Base-by-base conservation (phyloP, 1,139 yeast genomes). In the Spathaspora jeffriesii region DNA sequence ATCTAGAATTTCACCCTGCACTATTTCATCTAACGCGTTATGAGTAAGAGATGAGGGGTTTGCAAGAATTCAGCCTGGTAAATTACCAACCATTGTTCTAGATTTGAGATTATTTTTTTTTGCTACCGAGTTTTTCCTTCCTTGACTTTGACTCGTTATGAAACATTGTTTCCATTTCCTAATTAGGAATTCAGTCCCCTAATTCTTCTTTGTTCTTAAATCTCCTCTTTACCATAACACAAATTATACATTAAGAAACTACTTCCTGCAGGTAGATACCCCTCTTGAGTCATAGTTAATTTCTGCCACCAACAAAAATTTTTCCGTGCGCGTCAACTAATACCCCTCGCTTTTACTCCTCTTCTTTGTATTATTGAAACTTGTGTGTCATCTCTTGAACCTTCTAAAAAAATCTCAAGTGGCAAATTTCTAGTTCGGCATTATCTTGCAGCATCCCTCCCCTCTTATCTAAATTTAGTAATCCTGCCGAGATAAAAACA, bases 321-420 rank as follows among this genome's bases (percentile, higher is more conserved):
- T 32, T 17, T 13, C 21, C 17, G 21, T 32, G 15, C 37, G 28
- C 10, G 28, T 25, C 11, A 25, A 18, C 22, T 34, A 17, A 15
- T 18, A 34, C 38, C 38, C 38, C 38, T 34, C 38, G 38, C 10
- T 18, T 5, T 17, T 34, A 34, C 38, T 34, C 38, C 38, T 34
- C 38, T 17, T 18, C 17, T 15, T 34, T 34, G 38, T 34, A 7
- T 17, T 10, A 10, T 17, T 22, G 38, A n/a, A n/a, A n/a, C n/a
- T n/a, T n/a, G n/a, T n/a, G n/a, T n/a, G 15, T 34, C 18, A 34
- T 34, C 38, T 34, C 38, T 34, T 34, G 38, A 34, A 34, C 38
- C 38, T 34, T 34, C 38, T 34, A 4, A 18, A 34, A 34, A 17
- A 22, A 9, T 34, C 21, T 17, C 20, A 32, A 9, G 14, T 34